These are phyloP conservation scores for Penicillium sp. DNA, from an alignment of 2,329 filamentous ascomycete genomes.

Conservation along the genomic window DNA sequence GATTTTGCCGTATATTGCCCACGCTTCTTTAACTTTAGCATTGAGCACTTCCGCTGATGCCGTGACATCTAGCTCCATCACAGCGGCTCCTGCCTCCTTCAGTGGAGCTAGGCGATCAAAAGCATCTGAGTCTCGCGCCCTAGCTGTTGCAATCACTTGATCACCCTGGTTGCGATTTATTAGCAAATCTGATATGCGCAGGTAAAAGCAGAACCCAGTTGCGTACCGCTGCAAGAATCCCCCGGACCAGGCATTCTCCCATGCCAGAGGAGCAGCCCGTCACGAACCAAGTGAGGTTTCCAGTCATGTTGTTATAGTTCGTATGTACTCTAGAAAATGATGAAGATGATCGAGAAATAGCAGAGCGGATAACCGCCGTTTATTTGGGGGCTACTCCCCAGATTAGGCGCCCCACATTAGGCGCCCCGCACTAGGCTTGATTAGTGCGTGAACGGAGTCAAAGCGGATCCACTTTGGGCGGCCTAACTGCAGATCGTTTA, in stretches of 20 bases:
- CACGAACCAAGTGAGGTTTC: not conserved
- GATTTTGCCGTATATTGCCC: conserved; percentile 26
- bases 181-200: not conserved
- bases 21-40: conserved; percentile 18
- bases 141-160: not conserved
- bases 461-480: too few species aligned
- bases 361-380: too few species aligned
- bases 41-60: conserved; percentile 19
- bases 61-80: conserved; percentile 30
- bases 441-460: too few species aligned
- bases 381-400: too few species aligned
- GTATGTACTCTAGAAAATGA: too few species aligned
- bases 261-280: not conserved
- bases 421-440: too few species aligned
- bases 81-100: conserved; percentile 26
- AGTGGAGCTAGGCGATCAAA: conserved; percentile 9
- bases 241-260: not conserved
- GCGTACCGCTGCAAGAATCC: not conserved
- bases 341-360: too few species aligned
- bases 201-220: not conserved
- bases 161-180: not conserved
- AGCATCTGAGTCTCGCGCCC: not conserved
- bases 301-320: not conserved
- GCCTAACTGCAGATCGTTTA: too few species aligned
- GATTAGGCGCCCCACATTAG: too few species aligned